phyloP scores from a whole-genome alignment of 257 asterid genomes.

The Gentiana straminea region DNA sequence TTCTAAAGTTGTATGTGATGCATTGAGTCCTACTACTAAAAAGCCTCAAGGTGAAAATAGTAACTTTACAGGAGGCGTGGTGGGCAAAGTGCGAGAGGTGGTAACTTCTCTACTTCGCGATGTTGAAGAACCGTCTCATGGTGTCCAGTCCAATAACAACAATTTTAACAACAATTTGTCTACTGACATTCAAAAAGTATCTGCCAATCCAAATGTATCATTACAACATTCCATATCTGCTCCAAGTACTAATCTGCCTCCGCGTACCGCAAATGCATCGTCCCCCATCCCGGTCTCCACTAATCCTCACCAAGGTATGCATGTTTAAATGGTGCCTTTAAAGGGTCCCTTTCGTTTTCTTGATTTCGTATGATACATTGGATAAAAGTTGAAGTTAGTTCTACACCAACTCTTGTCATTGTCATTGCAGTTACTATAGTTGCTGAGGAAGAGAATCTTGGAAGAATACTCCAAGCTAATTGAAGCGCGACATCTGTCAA shows the following conservation, averaged over 20 bases:
- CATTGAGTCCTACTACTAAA: constrained; percentile 51
- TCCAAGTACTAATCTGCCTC: constrained; percentile 11
- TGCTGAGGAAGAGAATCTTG: constrained; percentile 55
- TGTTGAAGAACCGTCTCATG: constrained; percentile 23
- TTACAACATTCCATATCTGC: constrained; percentile 8
- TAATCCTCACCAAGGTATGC: constrained; percentile 38
- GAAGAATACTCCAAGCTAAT: constrained; percentile 80
- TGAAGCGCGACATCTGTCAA: constrained; percentile 24
- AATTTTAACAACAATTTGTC: constrained; percentile 12
- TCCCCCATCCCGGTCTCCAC: constrained; percentile 36
- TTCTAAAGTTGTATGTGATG: constrained; percentile 79
- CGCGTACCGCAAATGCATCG: constrained; percentile 27
- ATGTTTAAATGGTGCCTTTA: neutral
- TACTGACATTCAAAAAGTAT: neutral
- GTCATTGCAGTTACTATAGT: constrained; percentile 45
- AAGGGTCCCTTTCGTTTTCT: neutral
- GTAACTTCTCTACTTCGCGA: constrained; percentile 61
- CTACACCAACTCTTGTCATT: neutral
- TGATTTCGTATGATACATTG: neutral
- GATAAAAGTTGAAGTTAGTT: too few relatives aligned
- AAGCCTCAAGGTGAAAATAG: constrained; percentile 19
- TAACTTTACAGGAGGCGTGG: constrained; percentile 24
- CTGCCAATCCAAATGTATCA: constrained; percentile 1
- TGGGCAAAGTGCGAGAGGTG: constrained; percentile 65
- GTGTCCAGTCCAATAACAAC: constrained; percentile 2